These are phyloP conservation scores for Raphidocelis subcapitata DNA, from an alignment of 139 green algal species.

Conservation along the genomic window DNA sequence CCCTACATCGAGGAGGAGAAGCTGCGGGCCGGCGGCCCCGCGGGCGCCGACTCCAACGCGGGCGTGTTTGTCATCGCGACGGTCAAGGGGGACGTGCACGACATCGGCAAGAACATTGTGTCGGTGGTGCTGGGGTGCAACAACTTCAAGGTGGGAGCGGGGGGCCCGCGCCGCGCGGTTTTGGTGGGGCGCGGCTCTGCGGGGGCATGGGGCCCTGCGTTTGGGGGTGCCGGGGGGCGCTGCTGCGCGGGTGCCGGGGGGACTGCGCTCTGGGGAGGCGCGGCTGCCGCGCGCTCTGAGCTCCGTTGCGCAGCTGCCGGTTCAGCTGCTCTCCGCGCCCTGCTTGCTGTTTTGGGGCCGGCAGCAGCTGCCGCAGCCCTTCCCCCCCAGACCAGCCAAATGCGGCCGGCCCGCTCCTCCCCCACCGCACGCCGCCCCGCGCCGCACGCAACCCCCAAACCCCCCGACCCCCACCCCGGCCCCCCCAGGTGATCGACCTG, in stretches of 20 bases:
- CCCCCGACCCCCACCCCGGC: too few species aligned
- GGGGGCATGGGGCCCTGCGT: too few species aligned
- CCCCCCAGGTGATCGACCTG: slow-evolving; percentile 84
- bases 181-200: neutral
- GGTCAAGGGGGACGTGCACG: slow-evolving; percentile 98
- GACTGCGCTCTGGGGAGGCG: too few species aligned
- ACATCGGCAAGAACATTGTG: slow-evolving; percentile 99
- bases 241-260: too few species aligned
- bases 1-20: slow-evolving; percentile 99
- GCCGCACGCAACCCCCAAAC: too few species aligned
- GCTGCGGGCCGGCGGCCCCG: slow-evolving; percentile 40
- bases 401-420: too few species aligned
- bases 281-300: too few species aligned
- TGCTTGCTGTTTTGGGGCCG: too few species aligned
- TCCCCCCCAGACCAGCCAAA: neutral
- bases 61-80: slow-evolving; percentile 96
- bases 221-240: neutral
- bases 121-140: slow-evolving; percentile 98
- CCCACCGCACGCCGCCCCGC: too few species aligned
- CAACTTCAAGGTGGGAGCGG: slow-evolving; percentile 92
- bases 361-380: too few species aligned
- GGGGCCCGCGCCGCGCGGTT: neutral
- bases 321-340: too few species aligned
- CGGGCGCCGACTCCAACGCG: slow-evolving; percentile 61
- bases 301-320: too few species aligned